Percentiles rank a stretch among this genome's conserved stretches.
phyloP scores from a whole-genome alignment of 83 land plant species.

The Picea abies region DNA sequence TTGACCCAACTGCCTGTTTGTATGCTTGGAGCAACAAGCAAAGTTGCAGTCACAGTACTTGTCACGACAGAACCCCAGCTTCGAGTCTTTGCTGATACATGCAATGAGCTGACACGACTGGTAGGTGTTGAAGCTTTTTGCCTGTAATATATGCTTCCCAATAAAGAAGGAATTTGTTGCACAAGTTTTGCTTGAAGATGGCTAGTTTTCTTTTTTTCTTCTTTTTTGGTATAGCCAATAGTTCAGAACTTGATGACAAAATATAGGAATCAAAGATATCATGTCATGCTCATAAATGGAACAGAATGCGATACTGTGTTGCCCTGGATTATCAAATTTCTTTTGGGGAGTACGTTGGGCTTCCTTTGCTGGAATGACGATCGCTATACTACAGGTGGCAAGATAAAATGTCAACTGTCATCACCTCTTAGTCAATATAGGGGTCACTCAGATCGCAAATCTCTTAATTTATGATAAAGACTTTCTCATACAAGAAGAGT shows the following conservation, averaged over 20 bases:
- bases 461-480: no score
- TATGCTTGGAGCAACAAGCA: neutral
- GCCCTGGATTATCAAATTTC: no score
- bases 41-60: neutral
- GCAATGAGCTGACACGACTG: neutral
- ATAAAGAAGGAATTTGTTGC: slow-evolving; percentile 2
- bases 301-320: no score
- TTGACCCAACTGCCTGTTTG: neutral
- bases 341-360: no score
- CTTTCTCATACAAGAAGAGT: no score
- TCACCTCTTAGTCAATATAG: no score
- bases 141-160: neutral
- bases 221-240: neutral
- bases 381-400: no score
- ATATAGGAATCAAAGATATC: neutral
- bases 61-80: neutral
- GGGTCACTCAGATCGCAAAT: no score
- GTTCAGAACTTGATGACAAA: neutral
- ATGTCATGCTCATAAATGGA: neutral
- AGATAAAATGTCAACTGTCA: no score
- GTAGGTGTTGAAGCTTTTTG: neutral
- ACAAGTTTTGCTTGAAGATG: neutral
- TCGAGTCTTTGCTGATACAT: neutral
- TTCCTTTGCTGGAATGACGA: no score
- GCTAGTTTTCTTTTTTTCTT: neutral